These are phyloP conservation scores for Colletotrichum sp. DNA, from an alignment of 2,329 filamentous ascomycete species.

Conservation along the genomic window DNA sequence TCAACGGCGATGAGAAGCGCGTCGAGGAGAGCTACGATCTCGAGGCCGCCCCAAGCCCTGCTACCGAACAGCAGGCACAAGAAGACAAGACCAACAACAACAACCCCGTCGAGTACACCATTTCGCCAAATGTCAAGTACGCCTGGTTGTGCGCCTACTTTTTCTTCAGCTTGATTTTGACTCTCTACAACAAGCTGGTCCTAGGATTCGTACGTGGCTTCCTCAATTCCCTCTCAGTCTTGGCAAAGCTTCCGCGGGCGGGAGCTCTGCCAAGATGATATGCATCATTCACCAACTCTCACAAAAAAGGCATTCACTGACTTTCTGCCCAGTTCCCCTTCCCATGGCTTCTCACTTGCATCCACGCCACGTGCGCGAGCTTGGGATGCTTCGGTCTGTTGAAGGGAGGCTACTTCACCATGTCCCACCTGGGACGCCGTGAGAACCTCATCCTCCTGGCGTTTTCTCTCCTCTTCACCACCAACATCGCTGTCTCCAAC, in stretches of 20 bases:
- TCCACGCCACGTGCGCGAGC: constrained; percentile 63
- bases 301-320: constrained; percentile 1
- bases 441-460: constrained; percentile 61
- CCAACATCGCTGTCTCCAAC: constrained; percentile 70
- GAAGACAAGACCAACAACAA: constrained; percentile 1
- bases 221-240: not conserved
- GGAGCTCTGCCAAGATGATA: not conserved
- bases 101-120: constrained; percentile 43
- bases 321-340: constrained; percentile 52
- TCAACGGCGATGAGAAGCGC: constrained; percentile 23
- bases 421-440: constrained; percentile 54
- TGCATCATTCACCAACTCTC: not conserved
- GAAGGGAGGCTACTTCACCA: constrained; percentile 55
- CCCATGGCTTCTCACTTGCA: constrained; percentile 65
- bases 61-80: constrained; percentile 6
- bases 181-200: constrained; percentile 65
- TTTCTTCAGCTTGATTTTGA: constrained; percentile 51
- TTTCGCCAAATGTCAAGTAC: constrained; percentile 50
- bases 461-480: constrained; percentile 66
- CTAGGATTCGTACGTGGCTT: constrained; percentile 49
- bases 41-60: constrained; percentile 14
- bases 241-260: not conserved
- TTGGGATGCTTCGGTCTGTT: constrained; percentile 60
- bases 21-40: constrained; percentile 21
- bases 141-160: constrained; percentile 58